Base-by-base conservation (phyloP, 768 basidiomycete genomes). In the Boletus subcaerulescens region DNA sequence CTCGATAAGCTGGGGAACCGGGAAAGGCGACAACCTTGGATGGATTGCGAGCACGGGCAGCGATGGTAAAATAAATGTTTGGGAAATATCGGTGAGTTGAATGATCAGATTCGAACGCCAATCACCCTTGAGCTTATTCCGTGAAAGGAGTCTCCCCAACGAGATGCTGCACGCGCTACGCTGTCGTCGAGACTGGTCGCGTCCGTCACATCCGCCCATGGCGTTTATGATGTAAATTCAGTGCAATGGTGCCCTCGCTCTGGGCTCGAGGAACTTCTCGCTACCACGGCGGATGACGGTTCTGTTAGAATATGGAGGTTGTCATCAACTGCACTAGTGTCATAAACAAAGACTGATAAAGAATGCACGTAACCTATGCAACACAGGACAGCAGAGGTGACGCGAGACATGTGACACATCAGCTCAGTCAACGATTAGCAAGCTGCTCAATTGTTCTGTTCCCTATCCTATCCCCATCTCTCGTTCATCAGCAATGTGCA, bases 251-350 rank as follows among this genome's bases (percentile, higher is more conserved):
- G 91, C 72, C 81, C 86, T 2, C 74, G 87, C 35, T 66, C 73
- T 18, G 88, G 86, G 1, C 77, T 76, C 45, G 77, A 83, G 56
- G 79, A 87, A 57, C 49, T 95, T 4, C 71, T 98, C 3, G 91
- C 89, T 2, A 92, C 88, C 3, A 82, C 86, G 5, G 93, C 90
- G 0, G 96, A 99, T 65, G 96, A 98, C 68, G 90, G 92, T 9
- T 66, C 75, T 31, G 79, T 89, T 14, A 84, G 81, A 62, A 79
- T 98, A n/a, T 99, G 95, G 96, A 79, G 65, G 60, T 60, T 85
- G 35, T 50, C 26, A 8, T 20, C 63, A 7, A 42, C 13, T 1
- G 20, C 9, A 36, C 33, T 18, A 35, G 42, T 15, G 20, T 18
- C 41, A 8, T 51, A 26, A 15, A 42, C 11, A 22, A 15, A 13